Base-by-base conservation (phyloP, 2,329 filamentous ascomycete genomes). In the Microsporum ferrugineum region DNA sequence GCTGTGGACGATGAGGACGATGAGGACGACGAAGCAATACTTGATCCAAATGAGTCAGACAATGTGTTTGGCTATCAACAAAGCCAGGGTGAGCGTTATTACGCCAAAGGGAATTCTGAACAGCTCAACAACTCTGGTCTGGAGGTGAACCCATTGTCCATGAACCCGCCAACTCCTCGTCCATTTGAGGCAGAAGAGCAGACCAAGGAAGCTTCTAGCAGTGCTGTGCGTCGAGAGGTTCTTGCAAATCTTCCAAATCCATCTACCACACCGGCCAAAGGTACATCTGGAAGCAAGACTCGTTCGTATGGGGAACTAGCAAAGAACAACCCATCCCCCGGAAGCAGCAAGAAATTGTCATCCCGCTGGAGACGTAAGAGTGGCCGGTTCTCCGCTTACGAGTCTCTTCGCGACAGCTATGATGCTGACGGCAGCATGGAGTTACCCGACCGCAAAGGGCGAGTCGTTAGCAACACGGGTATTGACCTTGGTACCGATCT, bases 101-200 rank as follows among this genome's bases (percentile, higher is more conserved):
- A 73, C 62, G 67, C 72, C 57, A 69, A 72, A 49, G 71, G 71
- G 62, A 65, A 69, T 17, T 71, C 73, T 56, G 68, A 71, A 14
- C 68, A 69, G 36, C 66, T 71, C 33, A 66, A 72, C 33, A 65
- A 69, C n/a, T 49, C 63, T 14, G 62, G 61, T 2, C 63, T 71
- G 36, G 68, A 65, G 5, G 66, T 73, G n/a, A 76, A 78, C 45
- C 77, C 77, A 2, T 68, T 79, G 17, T 72, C 71, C 62, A 73
- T 79, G 69, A 79, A 79, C 58, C 76, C 76, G 27, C 76, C 76
- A 23, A 77, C 75, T 5, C 76, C 76, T 1, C 71, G 71, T 47
- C 72, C 73, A 6, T 59, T 67, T 17, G 65, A 68, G n/a, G 61
- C 64, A 39, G 58, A 62, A 5, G 65, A 66, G 8, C 66, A 64